phyloP scores from a whole-genome alignment of 2,329 filamentous ascomycete species.

The Bipolaris sorokiniana region DNA sequence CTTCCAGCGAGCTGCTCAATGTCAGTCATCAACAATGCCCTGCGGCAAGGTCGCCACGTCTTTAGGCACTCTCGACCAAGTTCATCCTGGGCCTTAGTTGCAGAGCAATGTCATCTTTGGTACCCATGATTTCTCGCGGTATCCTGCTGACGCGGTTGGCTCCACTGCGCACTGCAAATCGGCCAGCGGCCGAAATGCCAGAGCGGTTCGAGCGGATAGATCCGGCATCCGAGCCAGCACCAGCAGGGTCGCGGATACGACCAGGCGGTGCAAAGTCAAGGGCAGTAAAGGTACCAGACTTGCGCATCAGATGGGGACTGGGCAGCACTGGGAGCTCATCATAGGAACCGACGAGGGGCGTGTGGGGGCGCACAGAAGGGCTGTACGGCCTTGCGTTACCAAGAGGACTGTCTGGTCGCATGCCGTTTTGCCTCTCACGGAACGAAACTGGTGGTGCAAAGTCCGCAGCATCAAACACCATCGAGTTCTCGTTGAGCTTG shows the following conservation, averaged over 20 bases:
- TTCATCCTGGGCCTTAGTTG: slow-evolving; percentile 64
- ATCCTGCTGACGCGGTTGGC: slow-evolving; percentile 87
- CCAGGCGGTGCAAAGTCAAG: slow-evolving; percentile 83
- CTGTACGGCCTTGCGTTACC: slow-evolving; percentile 71
- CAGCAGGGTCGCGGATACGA: slow-evolving; percentile 63
- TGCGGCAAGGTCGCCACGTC: slow-evolving; percentile 8
- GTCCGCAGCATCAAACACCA: slow-evolving; percentile 74
- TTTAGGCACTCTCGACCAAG: slow-evolving; percentile 49
- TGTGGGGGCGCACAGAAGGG: slow-evolving; percentile 72
- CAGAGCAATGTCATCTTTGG: slow-evolving; percentile 68
- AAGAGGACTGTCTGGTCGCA: slow-evolving; percentile 64
- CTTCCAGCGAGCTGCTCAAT: slow-evolving; percentile 42
- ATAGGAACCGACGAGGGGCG: slow-evolving; percentile 81
- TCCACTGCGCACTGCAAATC: slow-evolving; percentile 74
- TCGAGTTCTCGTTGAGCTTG: slow-evolving; percentile 78
- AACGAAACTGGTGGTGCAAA: slow-evolving; percentile 77
- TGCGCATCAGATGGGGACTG: slow-evolving; percentile 80
- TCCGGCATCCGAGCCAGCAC: slow-evolving; percentile 53
- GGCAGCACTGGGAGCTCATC: slow-evolving; percentile 86
- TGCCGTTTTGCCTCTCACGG: slow-evolving; percentile 71
- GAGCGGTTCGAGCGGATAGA: slow-evolving; percentile 72
- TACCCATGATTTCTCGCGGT: slow-evolving; percentile 81
- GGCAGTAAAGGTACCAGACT: slow-evolving; percentile 77
- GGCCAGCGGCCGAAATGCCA: slow-evolving; percentile 74
- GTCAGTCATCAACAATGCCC: slow-evolving; percentile 16